Evolutionary conservation across 306 rosid genomes (phyloP), one percentile per base, ranked within the genome.

Genomic region (Cucurbita moschata): DNA sequence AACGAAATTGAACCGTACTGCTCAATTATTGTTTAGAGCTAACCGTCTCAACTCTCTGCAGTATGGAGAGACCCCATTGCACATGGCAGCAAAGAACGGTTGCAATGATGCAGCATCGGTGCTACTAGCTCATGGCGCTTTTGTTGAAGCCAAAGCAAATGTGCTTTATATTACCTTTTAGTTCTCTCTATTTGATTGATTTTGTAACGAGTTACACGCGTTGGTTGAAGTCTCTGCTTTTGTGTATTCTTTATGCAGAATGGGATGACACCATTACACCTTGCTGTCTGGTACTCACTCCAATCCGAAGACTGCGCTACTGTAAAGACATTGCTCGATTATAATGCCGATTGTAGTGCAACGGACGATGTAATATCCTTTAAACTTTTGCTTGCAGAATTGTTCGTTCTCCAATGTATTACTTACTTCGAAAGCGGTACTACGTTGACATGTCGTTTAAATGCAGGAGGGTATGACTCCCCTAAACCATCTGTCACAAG

Each of bases 201-300:
- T 76, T 79, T 59, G n/a, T 74, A 47, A 44, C 73, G 37, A 68
- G 21, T 72, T 18, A 19, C 44, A 53, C 58, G 69, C 71, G 14
- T 55, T 74, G 75, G 63, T 72, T 77, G 73, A 77, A 43, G 65
- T 59, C 71, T 82, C 47, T 76, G 39, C 56, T 59, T 46, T 79
- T 39, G 30, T 21, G n/a, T 52, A 42, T 55, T 77, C 82, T 26
- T 43, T 77, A 52, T 83, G 85, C 87, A 95, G 99, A 95, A 95
- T 80, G 97, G 99, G 23, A 91, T 91, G 99, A 89, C 99, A 39
- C 99, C 97, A 30, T 81, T 95, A 81, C 99, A 95, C 83, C 92
- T 95, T 78, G 96, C 99, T 70, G 99, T 95, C 64, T 95, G 97
- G 99, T 64, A 84, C 75, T 95, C 99, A 8, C 90, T 89, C 46